These are phyloP conservation scores for Trichoderma polysporum DNA, from an alignment of 2,329 filamentous ascomycete species.

Conservation along the genomic window DNA sequence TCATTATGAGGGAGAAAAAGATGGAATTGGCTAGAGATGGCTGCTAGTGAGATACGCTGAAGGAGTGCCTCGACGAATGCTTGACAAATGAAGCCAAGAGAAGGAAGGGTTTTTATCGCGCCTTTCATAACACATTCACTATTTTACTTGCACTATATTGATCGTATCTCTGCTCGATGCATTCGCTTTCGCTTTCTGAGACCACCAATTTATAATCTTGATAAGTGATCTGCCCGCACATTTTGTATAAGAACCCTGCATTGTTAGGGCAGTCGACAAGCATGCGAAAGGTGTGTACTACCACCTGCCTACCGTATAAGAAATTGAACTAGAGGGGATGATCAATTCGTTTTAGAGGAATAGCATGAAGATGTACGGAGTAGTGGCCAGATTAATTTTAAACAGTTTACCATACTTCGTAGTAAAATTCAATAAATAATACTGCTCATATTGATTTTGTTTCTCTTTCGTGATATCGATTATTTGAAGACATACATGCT, in stretches of 20 bases:
- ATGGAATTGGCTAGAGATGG: not conserved
- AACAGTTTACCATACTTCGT: too few species aligned
- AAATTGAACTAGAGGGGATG: not conserved
- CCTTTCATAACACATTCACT: not conserved
- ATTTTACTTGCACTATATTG: not conserved
- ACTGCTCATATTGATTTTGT: not conserved
- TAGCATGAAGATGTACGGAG: not conserved
- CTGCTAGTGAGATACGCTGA: not conserved
- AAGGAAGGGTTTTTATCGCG: too few species aligned
- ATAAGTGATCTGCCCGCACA: not conserved
- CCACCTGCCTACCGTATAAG: not conserved
- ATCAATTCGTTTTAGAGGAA: not conserved
- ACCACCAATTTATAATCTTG: not conserved
- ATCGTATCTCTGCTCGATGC: not conserved
- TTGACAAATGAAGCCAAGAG: not conserved
- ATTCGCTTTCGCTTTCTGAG: not conserved
- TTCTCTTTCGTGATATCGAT: too few species aligned
- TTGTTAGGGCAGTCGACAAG: not conserved
- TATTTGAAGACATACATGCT: too few species aligned
- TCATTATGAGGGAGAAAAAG: not conserved
- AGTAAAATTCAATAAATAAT: too few species aligned
- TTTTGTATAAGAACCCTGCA: not conserved
- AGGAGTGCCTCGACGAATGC: not conserved
- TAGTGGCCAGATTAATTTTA: too few species aligned
- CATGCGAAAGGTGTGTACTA: not conserved